Evolutionary conservation across 805 yeast genomes (phyloP).

Genomic region (Hanseniaspora hatyaiensis): DNA sequence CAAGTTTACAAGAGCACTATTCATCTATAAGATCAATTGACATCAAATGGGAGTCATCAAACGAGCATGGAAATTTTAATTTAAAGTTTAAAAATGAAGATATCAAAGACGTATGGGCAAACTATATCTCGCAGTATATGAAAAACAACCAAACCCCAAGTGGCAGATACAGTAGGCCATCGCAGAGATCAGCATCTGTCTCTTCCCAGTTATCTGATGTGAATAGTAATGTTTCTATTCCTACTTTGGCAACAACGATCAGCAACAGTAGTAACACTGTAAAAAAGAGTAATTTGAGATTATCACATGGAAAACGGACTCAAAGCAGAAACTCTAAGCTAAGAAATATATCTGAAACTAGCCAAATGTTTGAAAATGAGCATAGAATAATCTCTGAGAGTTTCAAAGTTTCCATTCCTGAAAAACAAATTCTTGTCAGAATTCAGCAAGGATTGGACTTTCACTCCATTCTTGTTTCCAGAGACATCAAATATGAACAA

Average conservation of each 20-base stretch:
- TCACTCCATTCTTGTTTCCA: conserved; percentile 54
- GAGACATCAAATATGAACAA: conserved; percentile 39
- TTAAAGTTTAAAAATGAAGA: conserved; percentile 78
- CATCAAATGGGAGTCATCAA: conserved; percentile 70
- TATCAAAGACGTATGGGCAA: conserved; percentile 68
- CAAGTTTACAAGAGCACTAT: conserved; percentile 33
- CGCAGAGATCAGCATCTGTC: conserved; percentile 10
- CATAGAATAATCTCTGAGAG: conserved; percentile 34
- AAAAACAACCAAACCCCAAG: background rate
- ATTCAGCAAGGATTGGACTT: conserved; percentile 38
- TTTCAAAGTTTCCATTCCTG: conserved; percentile 32
- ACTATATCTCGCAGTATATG: conserved; percentile 27
- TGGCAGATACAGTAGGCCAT: background rate
- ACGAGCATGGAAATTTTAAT: conserved; percentile 76
- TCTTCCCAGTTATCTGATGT: conserved; percentile 10
- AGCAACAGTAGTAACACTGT: conserved; percentile 24
- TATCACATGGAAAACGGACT: conserved; percentile 1
- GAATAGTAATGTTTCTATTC: background rate
- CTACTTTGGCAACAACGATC: background rate
- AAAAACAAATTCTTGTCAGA: conserved; percentile 32
- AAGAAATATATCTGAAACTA: conserved; percentile 9
- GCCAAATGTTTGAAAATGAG: conserved; percentile 24
- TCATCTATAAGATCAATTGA: conserved; percentile 48
- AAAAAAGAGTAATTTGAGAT: background rate
- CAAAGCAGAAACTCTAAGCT: conserved; percentile 12